phyloP scores from a whole-genome alignment of 176 grass and related monocot genomes.

The Cenchrus purpureus region DNA sequence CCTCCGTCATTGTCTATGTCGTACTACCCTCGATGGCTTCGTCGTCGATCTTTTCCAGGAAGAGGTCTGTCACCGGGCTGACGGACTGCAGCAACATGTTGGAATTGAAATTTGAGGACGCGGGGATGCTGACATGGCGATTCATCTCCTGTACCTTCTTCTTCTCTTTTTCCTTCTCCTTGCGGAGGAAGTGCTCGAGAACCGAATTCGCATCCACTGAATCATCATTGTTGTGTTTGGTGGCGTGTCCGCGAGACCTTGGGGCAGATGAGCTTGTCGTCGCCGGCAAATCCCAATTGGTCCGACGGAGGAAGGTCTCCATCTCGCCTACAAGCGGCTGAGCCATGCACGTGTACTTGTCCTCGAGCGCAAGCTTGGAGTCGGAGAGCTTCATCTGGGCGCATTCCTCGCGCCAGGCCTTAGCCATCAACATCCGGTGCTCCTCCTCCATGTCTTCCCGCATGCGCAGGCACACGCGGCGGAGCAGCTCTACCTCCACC shows the following conservation, averaged over 20 bases:
- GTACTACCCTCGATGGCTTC: too few species aligned
- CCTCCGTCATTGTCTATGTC: too few species aligned
- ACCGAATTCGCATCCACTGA: conserved; percentile 38
- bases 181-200: conserved; percentile 26
- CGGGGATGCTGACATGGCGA: not conserved
- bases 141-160: too few species aligned
- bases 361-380: conserved; percentile 45
- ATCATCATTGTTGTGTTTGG: not conserved
- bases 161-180: not conserved
- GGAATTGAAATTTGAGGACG: not conserved
- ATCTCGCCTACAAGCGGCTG: conserved; percentile 45
- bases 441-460: conserved; percentile 67
- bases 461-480: conserved; percentile 47
- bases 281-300: too few species aligned
- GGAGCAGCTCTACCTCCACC: conserved; percentile 62
- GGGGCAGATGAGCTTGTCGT: too few species aligned
- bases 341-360: conserved; percentile 38
- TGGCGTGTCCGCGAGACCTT: not conserved
- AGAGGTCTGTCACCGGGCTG: conserved; percentile 55
- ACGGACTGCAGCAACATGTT: not conserved
- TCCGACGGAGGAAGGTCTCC: conserved; percentile 41
- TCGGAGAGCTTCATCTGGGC: conserved; percentile 70
- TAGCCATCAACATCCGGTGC: conserved; percentile 61
- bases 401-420: conserved; percentile 64
- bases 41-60: conserved; percentile 38